Evolutionary conservation across 257 asterid species (phyloP), one percentile per base, ranked within the genome.

Genomic region (Voacanga thouarsii): DNA sequence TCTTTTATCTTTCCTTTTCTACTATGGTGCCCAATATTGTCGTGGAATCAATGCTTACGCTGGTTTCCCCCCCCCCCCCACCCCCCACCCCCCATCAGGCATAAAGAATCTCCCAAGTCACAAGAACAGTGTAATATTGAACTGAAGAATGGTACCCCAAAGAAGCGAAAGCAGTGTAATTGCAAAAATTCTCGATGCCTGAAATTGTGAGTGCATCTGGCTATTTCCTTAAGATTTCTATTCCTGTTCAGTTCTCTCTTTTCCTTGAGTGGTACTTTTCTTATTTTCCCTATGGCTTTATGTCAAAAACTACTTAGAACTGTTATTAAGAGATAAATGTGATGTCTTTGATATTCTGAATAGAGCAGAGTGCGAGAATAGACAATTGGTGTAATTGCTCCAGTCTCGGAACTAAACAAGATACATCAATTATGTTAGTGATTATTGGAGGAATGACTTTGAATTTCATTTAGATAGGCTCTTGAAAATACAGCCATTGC

Each of bases 141-240:
- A 43, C 79, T 66, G 75, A 87, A 75, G 72, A 87, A 89, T 57
- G 82, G 85, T 78, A 88, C 91, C 78, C 96, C 93, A 19, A 90
- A 87, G 87, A 92, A 87, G 83, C 88, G 78, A 86, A 90, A 90
- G 85, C 91, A 86, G 71, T 92, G 97, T 83, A 90, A 83, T 70
- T 92, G 97, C 79, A 90, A 82, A 84, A 89, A 83, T 70, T 90
- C 96, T 1, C 87, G 89, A 74, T 92, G 97, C 87, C 84, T 92
- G 83, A 92, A 92, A 85, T 56, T 90, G 96, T 90, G 87, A 89
- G 96, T 86, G 60, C 61, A 78, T 79, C 33, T 47, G 44, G n/a
- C 24, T 53, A 24, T 14, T 64, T 69, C 50, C 69, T 39, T 51
- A 45, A 33, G 12, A 67, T n/a, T 41, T 67, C 50, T 10, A 16